phyloP scores from a whole-genome alignment of 148 eudicot species.

The Camellia japonica region DNA sequence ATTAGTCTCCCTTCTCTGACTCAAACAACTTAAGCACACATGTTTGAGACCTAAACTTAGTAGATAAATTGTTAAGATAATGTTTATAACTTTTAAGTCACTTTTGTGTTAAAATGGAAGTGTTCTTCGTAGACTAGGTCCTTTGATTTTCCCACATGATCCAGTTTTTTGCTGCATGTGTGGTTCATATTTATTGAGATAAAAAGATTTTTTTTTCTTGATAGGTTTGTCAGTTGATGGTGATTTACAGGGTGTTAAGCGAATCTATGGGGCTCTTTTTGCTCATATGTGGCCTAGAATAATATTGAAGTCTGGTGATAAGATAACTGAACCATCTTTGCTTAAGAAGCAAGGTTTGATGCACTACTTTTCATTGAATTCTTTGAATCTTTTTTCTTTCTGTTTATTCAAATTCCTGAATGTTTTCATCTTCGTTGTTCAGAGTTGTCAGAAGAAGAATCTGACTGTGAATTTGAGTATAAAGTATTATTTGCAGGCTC shows the following conservation, averaged over 20 bases:
- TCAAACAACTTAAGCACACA: too few species aligned
- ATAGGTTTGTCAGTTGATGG: slow-evolving; percentile 92
- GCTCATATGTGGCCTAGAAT: slow-evolving; percentile 99
- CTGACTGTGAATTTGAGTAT: slow-evolving; percentile 82
- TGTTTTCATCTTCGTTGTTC: slow-evolving; percentile 14
- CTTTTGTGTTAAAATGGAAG: background rate
- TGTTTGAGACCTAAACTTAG: too few species aligned
- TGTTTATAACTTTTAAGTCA: background rate
- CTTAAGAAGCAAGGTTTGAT: slow-evolving; percentile 75
- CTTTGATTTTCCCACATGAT: too few species aligned
- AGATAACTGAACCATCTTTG: slow-evolving; percentile 59
- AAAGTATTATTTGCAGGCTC: slow-evolving; percentile 79
- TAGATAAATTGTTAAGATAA: too few species aligned
- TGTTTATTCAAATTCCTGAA: background rate
- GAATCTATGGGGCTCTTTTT: slow-evolving; percentile 76
- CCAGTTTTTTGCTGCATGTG: background rate
- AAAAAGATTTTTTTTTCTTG: slow-evolving; percentile 9
- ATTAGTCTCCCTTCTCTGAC: too few species aligned
- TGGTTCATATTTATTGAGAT: background rate
- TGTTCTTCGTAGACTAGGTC: too few species aligned
- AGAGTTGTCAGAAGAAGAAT: slow-evolving; percentile 87
- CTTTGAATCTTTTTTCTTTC: background rate
- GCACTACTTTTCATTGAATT: background rate
- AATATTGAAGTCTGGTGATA: slow-evolving; percentile 85
- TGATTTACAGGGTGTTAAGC: slow-evolving; percentile 87